A percentile compares a stretch with the other conserved stretches of the same genome.
phyloP scores from a whole-genome alignment of 208 protist genomes.

The Wallacemonas sp. region DNA sequence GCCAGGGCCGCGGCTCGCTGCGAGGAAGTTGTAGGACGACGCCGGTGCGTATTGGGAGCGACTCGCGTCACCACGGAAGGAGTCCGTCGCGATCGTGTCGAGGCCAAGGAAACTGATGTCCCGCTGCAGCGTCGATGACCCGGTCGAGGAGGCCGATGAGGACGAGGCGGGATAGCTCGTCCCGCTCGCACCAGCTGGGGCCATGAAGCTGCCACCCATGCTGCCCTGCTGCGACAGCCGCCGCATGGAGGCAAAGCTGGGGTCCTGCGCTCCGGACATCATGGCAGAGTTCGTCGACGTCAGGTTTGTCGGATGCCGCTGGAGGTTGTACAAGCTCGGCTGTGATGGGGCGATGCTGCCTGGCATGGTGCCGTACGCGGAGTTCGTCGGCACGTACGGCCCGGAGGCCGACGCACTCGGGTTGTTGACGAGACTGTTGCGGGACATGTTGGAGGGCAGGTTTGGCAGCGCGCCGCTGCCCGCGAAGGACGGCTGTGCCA shows the following conservation, averaged over 20 bases:
- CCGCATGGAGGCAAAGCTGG: not conserved
- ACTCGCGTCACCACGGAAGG: not conserved
- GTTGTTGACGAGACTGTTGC: not conserved
- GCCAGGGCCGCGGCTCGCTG: not conserved
- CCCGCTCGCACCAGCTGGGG: not conserved
- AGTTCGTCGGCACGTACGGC: not conserved
- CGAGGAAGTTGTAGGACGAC: not conserved
- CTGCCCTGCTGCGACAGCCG: not conserved
- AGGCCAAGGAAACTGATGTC: slow-evolving; percentile 7
- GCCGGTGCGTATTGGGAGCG: not conserved
- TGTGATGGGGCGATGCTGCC: not conserved
- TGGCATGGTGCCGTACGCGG: not conserved
- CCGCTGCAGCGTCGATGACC: not conserved
- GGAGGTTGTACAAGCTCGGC: not conserved
- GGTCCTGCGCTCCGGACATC: not conserved
- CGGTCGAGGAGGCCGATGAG: not conserved
- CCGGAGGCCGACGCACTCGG: not conserved
- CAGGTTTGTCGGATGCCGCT: not conserved
- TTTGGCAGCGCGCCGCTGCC: not conserved
- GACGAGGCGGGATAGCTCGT: not conserved
- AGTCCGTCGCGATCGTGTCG: slow-evolving; percentile 1
- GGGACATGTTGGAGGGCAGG: not conserved
- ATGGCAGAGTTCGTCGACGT: not conserved
- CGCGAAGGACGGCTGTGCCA: not conserved
- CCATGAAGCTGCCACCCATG: slow-evolving; percentile 1